Base-by-base conservation (phyloP, 2,329 filamentous ascomycete genomes). In the Myriosclerotinia curreyana region DNA sequence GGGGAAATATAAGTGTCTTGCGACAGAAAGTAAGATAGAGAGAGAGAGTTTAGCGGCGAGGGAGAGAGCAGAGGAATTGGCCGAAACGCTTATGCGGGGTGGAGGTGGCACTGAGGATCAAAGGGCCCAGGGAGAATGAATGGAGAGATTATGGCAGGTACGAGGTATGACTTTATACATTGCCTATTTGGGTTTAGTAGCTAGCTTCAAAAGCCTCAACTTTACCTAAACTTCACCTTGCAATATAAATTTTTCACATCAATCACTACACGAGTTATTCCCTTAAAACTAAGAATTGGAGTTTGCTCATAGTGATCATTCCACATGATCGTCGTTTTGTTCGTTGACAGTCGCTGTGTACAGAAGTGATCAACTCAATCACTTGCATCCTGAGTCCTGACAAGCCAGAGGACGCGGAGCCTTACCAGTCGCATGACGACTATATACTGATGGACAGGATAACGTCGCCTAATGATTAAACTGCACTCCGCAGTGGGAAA, bases 351-450 rank as follows among this genome's bases (percentile, higher is more conserved):
- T 48, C 42, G 42, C 54, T 48, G 28, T 36, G 54, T 22, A 46
- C 17, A 58, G 42, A 48, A 48, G 28, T 46, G 54, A 58, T 46
- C 40, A 58, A 25, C 20, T 22, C 28, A 31, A 58, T 58, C 28
- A 58, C 28, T 58, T n/a, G 42, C 54, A 46, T 58, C n/a, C 44
- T 14, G 12, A 38, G 34, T 58, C n/a, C 44, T 14, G 12, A 38
- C 36, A 38, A 48, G 44, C n/a, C 44, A 14, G 12, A 48, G n/a
- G n/a, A 48, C n/a, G 44, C 11, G n/a, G 20, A 12, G 8, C 44
- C 12, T 22, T 22, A 48, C 20, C 42, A n/a, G 42, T n/a, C 44
- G 44, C 44, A 22, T 14, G 4, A 22, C 12, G 12, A 22, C 4
- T 11, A 11, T 11, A 11, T 3, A 25, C 9, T 20, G 9, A 36